phyloP scores from a whole-genome alignment of 1,284 basidiomycete genomes.

The Sutorius eximius region DNA sequence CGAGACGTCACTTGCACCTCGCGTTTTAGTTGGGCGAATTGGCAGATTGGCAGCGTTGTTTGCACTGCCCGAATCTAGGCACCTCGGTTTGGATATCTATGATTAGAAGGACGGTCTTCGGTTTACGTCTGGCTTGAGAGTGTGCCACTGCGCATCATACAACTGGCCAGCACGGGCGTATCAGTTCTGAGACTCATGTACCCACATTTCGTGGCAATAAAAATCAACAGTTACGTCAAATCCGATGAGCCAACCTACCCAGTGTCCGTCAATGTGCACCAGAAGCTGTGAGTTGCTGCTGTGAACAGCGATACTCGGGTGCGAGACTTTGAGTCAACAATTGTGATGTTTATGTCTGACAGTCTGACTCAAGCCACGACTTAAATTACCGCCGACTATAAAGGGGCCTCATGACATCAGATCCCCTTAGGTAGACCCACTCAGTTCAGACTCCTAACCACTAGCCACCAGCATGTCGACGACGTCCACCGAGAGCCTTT shows the following conservation, averaged over 20 bases:
- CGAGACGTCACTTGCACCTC: too few relatives aligned
- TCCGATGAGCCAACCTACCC: neutral
- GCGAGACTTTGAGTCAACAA: neutral
- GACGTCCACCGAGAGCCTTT: neutral
- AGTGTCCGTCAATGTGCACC: neutral
- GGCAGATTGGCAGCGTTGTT: too few relatives aligned
- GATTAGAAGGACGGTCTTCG: too few relatives aligned
- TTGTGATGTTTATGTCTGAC: too few relatives aligned
- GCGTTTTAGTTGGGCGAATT: too few relatives aligned
- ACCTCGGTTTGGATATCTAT: too few relatives aligned
- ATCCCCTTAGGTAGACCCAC: neutral
- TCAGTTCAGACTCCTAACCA: neutral
- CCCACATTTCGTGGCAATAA: neutral
- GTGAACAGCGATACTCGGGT: neutral
- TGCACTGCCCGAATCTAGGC: too few relatives aligned
- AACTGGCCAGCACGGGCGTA: too few relatives aligned
- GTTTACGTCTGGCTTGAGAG: too few relatives aligned
- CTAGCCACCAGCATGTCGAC: constrained; percentile 16
- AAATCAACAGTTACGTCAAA: neutral
- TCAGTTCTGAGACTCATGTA: too few relatives aligned
- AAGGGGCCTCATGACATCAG: neutral
- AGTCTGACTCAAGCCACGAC: neutral
- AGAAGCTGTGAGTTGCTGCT: neutral
- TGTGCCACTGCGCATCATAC: too few relatives aligned
- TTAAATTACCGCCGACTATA: neutral